phyloP scores from a whole-genome alignment of 768 basidiomycete genomes.

The Pisolithus marmoratus region DNA sequence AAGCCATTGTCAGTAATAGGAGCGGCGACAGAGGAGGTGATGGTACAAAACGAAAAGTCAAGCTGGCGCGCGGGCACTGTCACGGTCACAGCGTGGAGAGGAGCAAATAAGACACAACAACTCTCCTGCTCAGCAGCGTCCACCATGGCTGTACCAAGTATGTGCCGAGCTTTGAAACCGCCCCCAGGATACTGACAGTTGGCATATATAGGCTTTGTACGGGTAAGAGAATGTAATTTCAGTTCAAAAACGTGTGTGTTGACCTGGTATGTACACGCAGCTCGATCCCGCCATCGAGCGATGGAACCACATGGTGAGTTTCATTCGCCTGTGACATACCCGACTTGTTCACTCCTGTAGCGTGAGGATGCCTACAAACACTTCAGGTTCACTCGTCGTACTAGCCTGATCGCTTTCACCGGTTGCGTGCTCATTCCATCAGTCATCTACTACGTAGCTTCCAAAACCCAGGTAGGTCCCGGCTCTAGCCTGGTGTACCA shows the following conservation, averaged over 20 bases:
- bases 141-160: constrained; percentile 66
- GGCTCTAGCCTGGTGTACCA: constrained; percentile 28
- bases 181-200: constrained; percentile 12
- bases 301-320: constrained; percentile 55
- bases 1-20: constrained; percentile 43
- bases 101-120: constrained; percentile 29
- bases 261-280: constrained; percentile 10
- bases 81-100: constrained; percentile 1
- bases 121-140: constrained; percentile 19
- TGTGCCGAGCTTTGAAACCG: constrained; percentile 13
- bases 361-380: constrained; percentile 80
- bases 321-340: constrained; percentile 3
- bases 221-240: constrained; percentile 32
- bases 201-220: constrained; percentile 44
- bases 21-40: constrained; percentile 12
- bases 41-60: constrained; percentile 17
- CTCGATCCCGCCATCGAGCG: constrained; percentile 57
- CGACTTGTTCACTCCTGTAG: constrained; percentile 31
- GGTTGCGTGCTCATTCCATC: constrained; percentile 65
- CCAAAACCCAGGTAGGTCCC: constrained; percentile 30
- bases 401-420: constrained; percentile 53
- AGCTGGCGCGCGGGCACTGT: background rate
- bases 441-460: constrained; percentile 41
- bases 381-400: constrained; percentile 73
- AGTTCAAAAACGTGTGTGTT: background rate